These are phyloP conservation scores for Ophiosphaerella herpotricha DNA, from an alignment of 2,329 filamentous ascomycete species.

Conservation along the genomic window DNA sequence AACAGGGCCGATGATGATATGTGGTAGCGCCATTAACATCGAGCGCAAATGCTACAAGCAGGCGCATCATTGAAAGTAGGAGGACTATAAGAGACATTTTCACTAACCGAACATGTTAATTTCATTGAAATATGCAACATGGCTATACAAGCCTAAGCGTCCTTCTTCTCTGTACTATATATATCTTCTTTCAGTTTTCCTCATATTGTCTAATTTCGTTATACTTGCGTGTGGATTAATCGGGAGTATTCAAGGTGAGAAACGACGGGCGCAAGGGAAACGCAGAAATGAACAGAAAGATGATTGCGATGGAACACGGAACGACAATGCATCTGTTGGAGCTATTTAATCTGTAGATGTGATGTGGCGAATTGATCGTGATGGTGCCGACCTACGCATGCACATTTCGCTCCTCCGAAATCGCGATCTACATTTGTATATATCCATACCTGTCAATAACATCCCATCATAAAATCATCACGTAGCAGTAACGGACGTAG, in stretches of 20 bases:
- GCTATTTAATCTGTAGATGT: not conserved
- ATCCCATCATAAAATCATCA: too few relatives aligned
- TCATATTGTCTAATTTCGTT: conserved; percentile 2
- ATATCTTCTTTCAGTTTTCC: not conserved
- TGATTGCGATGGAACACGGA: not conserved
- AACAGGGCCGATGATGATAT: conserved; percentile 44
- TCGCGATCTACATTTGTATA: too few relatives aligned
- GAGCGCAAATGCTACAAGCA: not conserved
- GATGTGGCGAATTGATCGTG: not conserved
- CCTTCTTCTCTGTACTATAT: conserved; percentile 3
- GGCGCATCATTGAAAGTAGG: not conserved
- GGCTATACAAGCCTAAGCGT: not conserved
- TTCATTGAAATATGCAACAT: not conserved
- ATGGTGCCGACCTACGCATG: not conserved
- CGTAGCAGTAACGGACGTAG: too few relatives aligned
- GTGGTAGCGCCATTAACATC: conserved; percentile 33
- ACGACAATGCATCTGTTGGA: conserved; percentile 1
- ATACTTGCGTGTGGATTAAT: not conserved
- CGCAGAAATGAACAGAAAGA: not conserved
- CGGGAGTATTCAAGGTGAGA: not conserved
- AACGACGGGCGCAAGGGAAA: not conserved
- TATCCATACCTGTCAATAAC: too few relatives aligned
- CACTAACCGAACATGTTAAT: not conserved
- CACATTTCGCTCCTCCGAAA: not conserved
- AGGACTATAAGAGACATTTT: not conserved